These are phyloP conservation scores for Ballota nigra DNA, from an alignment of 257 asterid species.

Conservation along the genomic window DNA sequence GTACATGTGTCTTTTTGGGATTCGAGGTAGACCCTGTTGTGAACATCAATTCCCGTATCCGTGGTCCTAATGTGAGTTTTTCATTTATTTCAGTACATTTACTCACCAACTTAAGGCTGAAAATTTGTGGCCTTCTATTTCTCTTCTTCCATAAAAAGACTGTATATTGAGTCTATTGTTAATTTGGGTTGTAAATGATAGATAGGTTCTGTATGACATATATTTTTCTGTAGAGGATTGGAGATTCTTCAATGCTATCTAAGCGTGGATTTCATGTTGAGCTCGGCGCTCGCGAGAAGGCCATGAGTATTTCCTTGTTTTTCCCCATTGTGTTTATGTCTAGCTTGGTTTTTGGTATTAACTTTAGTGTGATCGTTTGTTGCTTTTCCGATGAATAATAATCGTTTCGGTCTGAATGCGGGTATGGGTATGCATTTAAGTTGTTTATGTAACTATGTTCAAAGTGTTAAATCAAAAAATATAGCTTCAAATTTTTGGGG, in stretches of 20 bases:
- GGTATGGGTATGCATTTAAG: background rate
- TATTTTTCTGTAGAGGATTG: constrained; percentile 25
- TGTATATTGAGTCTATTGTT: background rate
- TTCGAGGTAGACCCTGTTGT: constrained; percentile 78
- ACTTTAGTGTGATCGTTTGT: background rate
- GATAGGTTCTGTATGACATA: background rate
- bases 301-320: constrained; percentile 39
- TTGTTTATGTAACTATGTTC: background rate
- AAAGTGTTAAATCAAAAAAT: background rate
- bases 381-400: background rate
- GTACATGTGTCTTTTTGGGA: constrained; percentile 81
- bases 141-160: no score
- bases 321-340: background rate
- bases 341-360: background rate
- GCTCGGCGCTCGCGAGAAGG: constrained; percentile 82
- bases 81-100: background rate
- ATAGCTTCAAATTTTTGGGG: background rate
- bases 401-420: background rate
- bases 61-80: constrained; percentile 94
- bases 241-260: constrained; percentile 32
- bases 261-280: constrained; percentile 62
- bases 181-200: constrained; percentile 16
- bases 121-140: no score
- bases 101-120: no score
- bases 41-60: constrained; percentile 72